Base-by-base conservation (phyloP, 176 grass and related monocot species). In the Rhipidocladum racemiflorum region DNA sequence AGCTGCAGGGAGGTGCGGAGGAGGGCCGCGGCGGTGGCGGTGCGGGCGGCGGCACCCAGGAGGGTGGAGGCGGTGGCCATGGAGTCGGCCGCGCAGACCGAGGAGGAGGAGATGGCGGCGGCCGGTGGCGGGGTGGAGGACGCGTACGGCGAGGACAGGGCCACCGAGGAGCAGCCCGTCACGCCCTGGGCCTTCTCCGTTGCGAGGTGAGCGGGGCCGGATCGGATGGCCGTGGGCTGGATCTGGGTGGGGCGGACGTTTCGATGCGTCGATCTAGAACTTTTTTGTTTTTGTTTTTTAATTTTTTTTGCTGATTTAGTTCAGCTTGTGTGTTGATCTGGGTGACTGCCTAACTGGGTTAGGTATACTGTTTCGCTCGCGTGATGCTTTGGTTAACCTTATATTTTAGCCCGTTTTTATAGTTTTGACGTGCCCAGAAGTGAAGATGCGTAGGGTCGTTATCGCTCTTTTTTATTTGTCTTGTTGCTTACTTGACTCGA, bases 181-280 rank as follows among this genome's bases (percentile, higher is more conserved):
- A 99, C 91, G 61, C 96, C 96, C 0, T 99, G 91, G 92, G 74
- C 87, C 68, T 69, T 87, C 85, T 91, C 96, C 70, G 96, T 99
- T 39, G 96, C 96, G 56, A 99, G 96, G 96, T 99, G 88, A 80
- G 78, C 61, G 27, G 35, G 4, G 32, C 6, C 39, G 27, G 44
- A 4, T 25, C 77, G 61, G 67, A 79, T 86, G 68, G 78, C 32
- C 13, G 29, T 44, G 78, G 62, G 17, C 46, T 20, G 72, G 86
- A 83, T 90, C 84, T 82, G 77, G 82, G 65, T 32, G 78, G 70
- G 86, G 82, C 78, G 83, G 88, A 89, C 38, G 38, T 85, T 35
- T 17, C 78, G 78, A 86, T 76, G 83, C 59, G 27, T 80, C 78
- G 88, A 77, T 82, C 88, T 36, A 71, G 34, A 27, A 8, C 29